These are phyloP conservation scores for Tritrichomonas foetus DNA, from an alignment of 208 protist species.

Conservation along the genomic window DNA sequence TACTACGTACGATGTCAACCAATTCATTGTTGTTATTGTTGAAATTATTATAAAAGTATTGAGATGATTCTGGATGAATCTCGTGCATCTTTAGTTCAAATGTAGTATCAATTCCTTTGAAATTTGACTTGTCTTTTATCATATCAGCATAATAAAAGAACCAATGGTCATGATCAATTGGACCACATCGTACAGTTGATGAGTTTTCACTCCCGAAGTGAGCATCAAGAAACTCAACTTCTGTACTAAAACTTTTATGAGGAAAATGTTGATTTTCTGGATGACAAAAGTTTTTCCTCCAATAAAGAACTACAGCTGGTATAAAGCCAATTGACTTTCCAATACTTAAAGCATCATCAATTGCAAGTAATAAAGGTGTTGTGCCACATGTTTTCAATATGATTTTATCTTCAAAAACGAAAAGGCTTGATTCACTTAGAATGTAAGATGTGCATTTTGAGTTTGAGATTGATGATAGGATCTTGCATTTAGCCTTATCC, in stretches of 20 bases:
- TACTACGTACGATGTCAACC: neutral
- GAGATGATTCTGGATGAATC: neutral
- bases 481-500: neutral
- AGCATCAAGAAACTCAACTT: neutral
- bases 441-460: neutral
- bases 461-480: neutral
- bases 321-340: neutral
- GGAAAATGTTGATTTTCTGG: neutral
- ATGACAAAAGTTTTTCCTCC: neutral
- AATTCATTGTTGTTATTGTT: neutral
- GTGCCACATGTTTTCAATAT: neutral
- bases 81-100: neutral
- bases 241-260: neutral
- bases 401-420: neutral
- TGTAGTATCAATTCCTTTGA: neutral
- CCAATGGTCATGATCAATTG: neutral
- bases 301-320: neutral
- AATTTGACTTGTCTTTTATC: neutral
- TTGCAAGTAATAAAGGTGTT: neutral
- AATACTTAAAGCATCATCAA: neutral
- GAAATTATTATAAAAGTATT: neutral
- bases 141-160: neutral
- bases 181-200: neutral
- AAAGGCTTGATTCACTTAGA: neutral
- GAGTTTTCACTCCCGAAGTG: neutral